These are phyloP conservation scores for Rhizophlyctis rosea DNA, from an alignment of 192 early-diverging fungal genomes.

Conservation along the genomic window DNA sequence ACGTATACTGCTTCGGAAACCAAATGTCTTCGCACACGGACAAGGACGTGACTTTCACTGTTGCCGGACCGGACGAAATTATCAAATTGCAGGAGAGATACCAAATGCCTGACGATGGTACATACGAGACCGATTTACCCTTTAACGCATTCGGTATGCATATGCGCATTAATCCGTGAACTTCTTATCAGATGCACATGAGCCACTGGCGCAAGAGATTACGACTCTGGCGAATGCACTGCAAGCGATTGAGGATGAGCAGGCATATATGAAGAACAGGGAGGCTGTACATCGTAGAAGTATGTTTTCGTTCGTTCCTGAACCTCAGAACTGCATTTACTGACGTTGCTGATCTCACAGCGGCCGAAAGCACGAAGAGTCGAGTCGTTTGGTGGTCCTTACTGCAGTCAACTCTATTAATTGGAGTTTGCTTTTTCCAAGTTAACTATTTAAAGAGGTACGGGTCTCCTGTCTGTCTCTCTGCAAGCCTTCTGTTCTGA, in stretches of 20 bases:
- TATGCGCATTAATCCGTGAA: too few species aligned
- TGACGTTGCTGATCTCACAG: slow-evolving; percentile 35
- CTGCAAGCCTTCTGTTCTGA: background rate
- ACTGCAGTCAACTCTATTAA: slow-evolving; percentile 57
- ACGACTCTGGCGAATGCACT: slow-evolving; percentile 60
- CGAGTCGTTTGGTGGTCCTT: slow-evolving; percentile 79
- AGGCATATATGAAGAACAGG: slow-evolving; percentile 63
- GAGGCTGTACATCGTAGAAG: slow-evolving; percentile 66
- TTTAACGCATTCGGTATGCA: too few species aligned
- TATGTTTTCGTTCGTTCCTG: slow-evolving; percentile 38
- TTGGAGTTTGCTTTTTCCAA: slow-evolving; percentile 68
- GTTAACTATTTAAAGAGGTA: slow-evolving; percentile 70
- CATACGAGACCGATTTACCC: too few species aligned
- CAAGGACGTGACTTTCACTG: slow-evolving; percentile 51
- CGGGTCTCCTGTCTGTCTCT: background rate
- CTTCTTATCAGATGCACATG: slow-evolving; percentile 1
- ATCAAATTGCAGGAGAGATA: slow-evolving; percentile 18
- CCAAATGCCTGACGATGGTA: slow-evolving; percentile 18
- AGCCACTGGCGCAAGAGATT: slow-evolving; percentile 65
- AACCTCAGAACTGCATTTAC: slow-evolving; percentile 2
- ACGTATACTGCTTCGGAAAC: slow-evolving; percentile 79
- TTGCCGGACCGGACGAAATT: slow-evolving; percentile 24
- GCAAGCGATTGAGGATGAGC: slow-evolving; percentile 64
- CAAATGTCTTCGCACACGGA: slow-evolving; percentile 56
- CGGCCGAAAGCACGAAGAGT: slow-evolving; percentile 74